Evolutionary conservation across 768 basidiomycete genomes (phyloP), one percentile per base, ranked within the genome.

Genomic region (Hortiboletus flavorubellus): DNA sequence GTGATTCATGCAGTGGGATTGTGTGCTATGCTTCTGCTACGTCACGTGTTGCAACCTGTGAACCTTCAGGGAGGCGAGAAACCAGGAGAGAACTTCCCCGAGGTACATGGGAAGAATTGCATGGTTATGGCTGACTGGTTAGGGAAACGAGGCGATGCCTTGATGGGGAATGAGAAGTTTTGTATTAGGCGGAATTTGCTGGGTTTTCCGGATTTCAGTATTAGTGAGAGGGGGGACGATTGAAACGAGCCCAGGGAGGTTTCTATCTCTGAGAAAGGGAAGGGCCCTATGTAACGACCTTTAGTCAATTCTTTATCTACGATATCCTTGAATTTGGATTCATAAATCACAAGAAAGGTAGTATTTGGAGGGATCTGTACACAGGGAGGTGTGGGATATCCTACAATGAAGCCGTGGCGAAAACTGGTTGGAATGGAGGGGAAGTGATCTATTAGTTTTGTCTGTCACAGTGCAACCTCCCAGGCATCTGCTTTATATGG

Each of bases 381-480:
- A 23, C 11, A 3, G 12, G 12, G 23, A 8, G 14, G 18, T 3
- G 6, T 2, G 21, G 21, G 41, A 4, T 42, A 42, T 23, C 41
- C 41, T 42, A 23, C 12, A 7, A 7, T 42, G 12, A 42, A 42
- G 14, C 41, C 21, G 5, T 42, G 7, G 7, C 9, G 31, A 8
- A 31, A 31, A 31, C 31, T 10, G 31, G 31, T 8, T 31, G 31
- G 31, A 10, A 14, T 23, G 21, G 41, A 42, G 2, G 21, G 7
- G 5, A 42, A 42, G 4, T 6, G 0, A 26, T 26, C 26, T 26
- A 42, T 23, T 23, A 42, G 9, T 8, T 12, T 21, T 0, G 7
- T 14, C 11, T 3, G 4, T 2, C 1, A 2, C 0, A 44, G 16
- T 0, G 8, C 8, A 0, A 0, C 5, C 10, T 43, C 26, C 31